Percentiles rank a stretch among this genome's conserved stretches.
Evolutionary conservation across 768 basidiomycete genomes (phyloP).

Genomic region (Pisolithus albus): DNA sequence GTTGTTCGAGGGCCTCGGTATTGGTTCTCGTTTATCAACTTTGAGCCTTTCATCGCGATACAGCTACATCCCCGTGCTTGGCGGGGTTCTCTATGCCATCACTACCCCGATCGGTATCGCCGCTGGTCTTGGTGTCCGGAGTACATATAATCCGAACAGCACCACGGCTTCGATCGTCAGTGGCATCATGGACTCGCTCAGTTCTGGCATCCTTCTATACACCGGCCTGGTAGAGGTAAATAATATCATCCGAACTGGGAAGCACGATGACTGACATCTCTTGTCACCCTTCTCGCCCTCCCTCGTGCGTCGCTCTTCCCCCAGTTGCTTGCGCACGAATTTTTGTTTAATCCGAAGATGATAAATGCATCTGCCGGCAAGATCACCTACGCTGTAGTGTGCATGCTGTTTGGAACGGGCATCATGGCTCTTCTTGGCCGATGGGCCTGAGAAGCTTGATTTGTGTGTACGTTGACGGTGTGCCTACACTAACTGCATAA

Average conservation of each 20-base stretch:
- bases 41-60: conserved; percentile 54
- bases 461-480: no score
- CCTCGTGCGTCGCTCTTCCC: neutral
- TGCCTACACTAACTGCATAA: no score
- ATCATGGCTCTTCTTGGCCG: conserved; percentile 88
- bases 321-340: conserved; percentile 88
- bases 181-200: conserved; percentile 79
- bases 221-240: conserved; percentile 78
- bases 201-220: conserved; percentile 83
- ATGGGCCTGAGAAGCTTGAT: conserved; percentile 58
- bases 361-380: conserved; percentile 57
- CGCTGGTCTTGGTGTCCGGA: conserved; percentile 66
- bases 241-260: neutral
- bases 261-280: neutral
- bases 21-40: conserved; percentile 83
- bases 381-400: conserved; percentile 66
- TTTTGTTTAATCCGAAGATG: conserved; percentile 86
- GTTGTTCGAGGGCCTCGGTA: conserved; percentile 89
- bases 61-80: conserved; percentile 50
- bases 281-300: no score
- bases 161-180: conserved; percentile 74
- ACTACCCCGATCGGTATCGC: conserved; percentile 89
- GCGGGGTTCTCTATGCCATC: conserved; percentile 60
- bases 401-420: conserved; percentile 76
- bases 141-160: conserved; percentile 76